Evolutionary conservation across 2,329 filamentous ascomycete species (phyloP).

Genomic region (Cadophora sp.): DNA sequence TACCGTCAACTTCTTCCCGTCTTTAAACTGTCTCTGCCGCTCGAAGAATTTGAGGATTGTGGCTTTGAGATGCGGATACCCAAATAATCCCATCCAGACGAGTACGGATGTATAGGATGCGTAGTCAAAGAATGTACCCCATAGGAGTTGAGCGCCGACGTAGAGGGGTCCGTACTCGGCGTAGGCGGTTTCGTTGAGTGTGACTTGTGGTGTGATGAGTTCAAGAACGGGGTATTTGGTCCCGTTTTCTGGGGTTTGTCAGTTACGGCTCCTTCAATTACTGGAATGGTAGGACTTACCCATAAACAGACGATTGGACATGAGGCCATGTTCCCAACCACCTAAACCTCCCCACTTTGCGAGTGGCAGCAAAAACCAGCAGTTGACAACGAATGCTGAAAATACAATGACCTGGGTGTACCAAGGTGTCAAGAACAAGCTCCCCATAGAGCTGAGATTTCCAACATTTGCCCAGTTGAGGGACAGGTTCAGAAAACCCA

Average conservation of each 20-base stretch:
- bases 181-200: slow-evolving; percentile 51
- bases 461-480: slow-evolving; percentile 67
- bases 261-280: not conserved
- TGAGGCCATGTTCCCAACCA: slow-evolving; percentile 58
- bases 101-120: slow-evolving; percentile 64
- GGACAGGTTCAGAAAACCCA: slow-evolving; percentile 65
- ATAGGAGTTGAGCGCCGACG: slow-evolving; percentile 62
- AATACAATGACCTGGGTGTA: slow-evolving; percentile 66
- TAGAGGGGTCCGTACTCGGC: slow-evolving; percentile 60
- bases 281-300: slow-evolving; percentile 45
- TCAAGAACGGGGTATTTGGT: slow-evolving; percentile 46
- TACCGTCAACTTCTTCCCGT: slow-evolving; percentile 46
- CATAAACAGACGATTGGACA: slow-evolving; percentile 63
- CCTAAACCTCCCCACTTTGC: slow-evolving; percentile 64
- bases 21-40: slow-evolving; percentile 42
- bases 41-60: slow-evolving; percentile 54
- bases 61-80: slow-evolving; percentile 54
- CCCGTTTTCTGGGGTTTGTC: slow-evolving; percentile 41
- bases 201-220: slow-evolving; percentile 46
- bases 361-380: slow-evolving; percentile 64
- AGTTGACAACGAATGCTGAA: slow-evolving; percentile 59
- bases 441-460: slow-evolving; percentile 50
- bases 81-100: slow-evolving; percentile 64
- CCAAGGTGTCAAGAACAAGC: slow-evolving; percentile 62
- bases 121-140: slow-evolving; percentile 67